Evolutionary conservation across 371 early-diverging fungal species (phyloP), one percentile per base, ranked within the genome.

Genomic region (Massospora cicadina): DNA sequence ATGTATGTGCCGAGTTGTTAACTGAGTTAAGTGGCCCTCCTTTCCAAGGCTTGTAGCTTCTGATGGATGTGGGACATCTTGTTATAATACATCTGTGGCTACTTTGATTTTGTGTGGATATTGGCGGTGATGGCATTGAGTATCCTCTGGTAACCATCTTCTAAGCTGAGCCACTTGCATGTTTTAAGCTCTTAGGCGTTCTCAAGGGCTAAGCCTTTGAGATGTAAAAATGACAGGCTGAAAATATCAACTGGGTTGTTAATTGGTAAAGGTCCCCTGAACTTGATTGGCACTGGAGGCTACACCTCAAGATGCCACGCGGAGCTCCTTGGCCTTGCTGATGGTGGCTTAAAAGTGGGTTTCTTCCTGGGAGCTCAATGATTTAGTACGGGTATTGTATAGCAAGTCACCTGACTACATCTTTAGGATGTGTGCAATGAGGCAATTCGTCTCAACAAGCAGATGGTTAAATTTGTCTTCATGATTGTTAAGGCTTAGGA

Each of bases 381-480:
- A 77, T 1, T 81, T 76, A 65, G 87, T 83, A 23, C 97, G 75
- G 32, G 95, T 85, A 64, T 90, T 88, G 43, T 88, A 76, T 27
- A 98, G 72, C 65, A 80, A 83, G 33, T 70, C 72, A 1, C 95
- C 97, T 3, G 78, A 76, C 71, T 95, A 90, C 26, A 95, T 81
- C 29, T 83, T 81, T 60, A 97, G 76, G 25, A 95, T 82, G 43
- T 84, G 79, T 53, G 90, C 71, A 24, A 93, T 81, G 58, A 86
- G 77, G 25, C 93, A 85, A 74, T 97, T 98, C 26, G 97, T 89
- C 68, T 94, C 93, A n/a, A 84, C 79, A 58, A 92, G 78, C 28
- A 95, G 73, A 17, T 86, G 83, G 59, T 86, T 82, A 33, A 83
- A 68, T 24, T 79, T 79, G 2, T 77, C 76, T 59, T 89, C 90